Percentiles rank a stretch among this genome's conserved stretches.
Evolutionary conservation across 306 rosid genomes (phyloP).

Genomic region (Lithocarpus polystachyus): DNA sequence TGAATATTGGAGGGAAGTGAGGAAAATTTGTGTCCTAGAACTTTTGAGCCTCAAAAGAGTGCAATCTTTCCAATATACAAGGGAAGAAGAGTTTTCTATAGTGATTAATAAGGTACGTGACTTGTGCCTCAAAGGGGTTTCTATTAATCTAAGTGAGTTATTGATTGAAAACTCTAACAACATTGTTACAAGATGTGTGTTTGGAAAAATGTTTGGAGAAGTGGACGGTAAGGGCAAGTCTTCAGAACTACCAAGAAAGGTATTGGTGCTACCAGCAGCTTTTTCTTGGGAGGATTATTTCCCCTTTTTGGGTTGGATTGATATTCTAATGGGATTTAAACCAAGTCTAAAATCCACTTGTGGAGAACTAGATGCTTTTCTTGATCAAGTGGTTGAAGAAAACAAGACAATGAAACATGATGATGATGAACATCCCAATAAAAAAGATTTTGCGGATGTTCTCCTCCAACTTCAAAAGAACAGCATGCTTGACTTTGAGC

Average conservation of each 20-base stretch:
- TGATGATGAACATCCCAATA: neutral
- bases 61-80: neutral
- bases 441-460: conserved; percentile 11
- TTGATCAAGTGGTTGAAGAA: conserved; percentile 20
- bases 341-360: neutral
- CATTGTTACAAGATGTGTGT: neutral
- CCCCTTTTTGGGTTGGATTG: conserved; percentile 28
- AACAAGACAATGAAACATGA: neutral
- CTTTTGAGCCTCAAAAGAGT: conserved; percentile 12
- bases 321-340: conserved; percentile 16
- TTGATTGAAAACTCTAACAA: neutral
- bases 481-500: neutral
- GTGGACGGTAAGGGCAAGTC: neutral
- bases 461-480: conserved; percentile 20
- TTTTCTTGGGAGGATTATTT: neutral
- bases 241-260: neutral
- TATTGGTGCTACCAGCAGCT: neutral
- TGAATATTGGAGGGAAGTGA: conserved; percentile 20
- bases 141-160: conserved; percentile 4
- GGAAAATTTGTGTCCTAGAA: conserved; percentile 13
- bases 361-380: conserved; percentile 7
- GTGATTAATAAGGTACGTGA: neutral
- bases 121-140: neutral
- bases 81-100: conserved; percentile 12
- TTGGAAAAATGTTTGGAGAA: conserved; percentile 1